A percentile compares a stretch with the other conserved stretches of the same genome.
These are phyloP conservation scores for Stephania yunnanensis DNA, from an alignment of 164 flowering plant genomes.

Conservation along the genomic window DNA sequence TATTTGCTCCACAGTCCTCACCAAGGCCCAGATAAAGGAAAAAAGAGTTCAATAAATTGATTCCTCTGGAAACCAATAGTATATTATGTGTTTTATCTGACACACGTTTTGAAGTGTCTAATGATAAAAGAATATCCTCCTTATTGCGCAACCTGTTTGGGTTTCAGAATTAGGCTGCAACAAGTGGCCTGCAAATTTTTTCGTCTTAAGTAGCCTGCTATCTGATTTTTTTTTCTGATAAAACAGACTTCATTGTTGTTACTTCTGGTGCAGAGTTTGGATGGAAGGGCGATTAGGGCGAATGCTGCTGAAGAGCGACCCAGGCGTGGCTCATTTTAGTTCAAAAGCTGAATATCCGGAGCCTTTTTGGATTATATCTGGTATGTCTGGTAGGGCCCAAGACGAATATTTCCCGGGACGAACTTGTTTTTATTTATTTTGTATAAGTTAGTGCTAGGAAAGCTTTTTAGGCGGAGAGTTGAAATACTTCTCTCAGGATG, in stretches of 20 bases:
- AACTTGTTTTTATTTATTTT: conserved; percentile 2
- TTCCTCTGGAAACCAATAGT: too few relatives aligned
- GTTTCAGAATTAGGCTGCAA: background rate
- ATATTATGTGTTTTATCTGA: background rate
- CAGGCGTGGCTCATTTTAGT: conserved; percentile 28
- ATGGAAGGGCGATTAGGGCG: conserved; percentile 67
- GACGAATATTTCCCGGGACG: background rate
- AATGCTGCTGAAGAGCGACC: conserved; percentile 60
- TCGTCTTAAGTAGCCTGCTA: background rate
- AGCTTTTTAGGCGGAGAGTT: conserved; percentile 3
- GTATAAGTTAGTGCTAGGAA: conserved; percentile 6
- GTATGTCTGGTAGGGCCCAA: conserved; percentile 3
- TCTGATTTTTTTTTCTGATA: background rate
- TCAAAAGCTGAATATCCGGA: background rate
- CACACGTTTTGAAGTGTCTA: background rate
- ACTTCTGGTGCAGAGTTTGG: conserved; percentile 48
- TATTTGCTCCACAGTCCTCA: background rate
- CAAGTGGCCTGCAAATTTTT: background rate
- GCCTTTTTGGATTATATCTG: background rate
- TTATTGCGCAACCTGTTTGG: background rate
- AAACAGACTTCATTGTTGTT: background rate
- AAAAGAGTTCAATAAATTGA: background rate
- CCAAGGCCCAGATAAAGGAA: background rate
- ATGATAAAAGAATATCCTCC: background rate
- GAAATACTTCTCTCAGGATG: background rate